Conservation (phyloP, 2,329 filamentous ascomycete genomes). For the Curvularia lunata region DNA sequence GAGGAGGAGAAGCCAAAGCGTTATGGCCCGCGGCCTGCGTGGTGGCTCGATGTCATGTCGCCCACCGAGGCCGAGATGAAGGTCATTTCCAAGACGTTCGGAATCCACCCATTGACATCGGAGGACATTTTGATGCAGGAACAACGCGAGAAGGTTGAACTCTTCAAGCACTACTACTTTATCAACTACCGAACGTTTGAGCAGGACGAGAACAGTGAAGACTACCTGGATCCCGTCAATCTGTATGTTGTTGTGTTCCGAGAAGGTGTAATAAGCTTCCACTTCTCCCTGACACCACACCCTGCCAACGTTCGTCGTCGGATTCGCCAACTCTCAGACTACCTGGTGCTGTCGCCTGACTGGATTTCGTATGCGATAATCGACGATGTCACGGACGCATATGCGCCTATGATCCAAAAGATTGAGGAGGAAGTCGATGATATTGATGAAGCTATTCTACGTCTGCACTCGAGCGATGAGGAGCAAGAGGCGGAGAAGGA, state of each 20-base stretch:
- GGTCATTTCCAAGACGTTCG: constrained; percentile 87
- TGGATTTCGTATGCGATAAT: constrained; percentile 99
- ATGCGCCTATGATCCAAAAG: constrained; percentile 85
- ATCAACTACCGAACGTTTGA: constrained; percentile 98
- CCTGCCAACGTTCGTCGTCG: constrained; percentile 93
- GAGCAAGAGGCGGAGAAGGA: constrained; percentile 39
- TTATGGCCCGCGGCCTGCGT: constrained; percentile 83
- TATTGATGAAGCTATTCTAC: constrained; percentile 90
- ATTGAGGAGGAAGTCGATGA: constrained; percentile 98
- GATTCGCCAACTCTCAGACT: constrained; percentile 92
- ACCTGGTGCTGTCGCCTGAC: constrained; percentile 88
- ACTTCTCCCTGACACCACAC: constrained; percentile 95
- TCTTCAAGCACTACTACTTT: constrained; percentile 98
- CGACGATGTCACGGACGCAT: constrained; percentile 97
- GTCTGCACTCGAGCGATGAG: constrained; percentile 70
- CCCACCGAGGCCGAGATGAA: constrained; percentile 97
- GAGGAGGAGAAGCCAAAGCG: constrained; percentile 48
- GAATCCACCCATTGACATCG: constrained; percentile 91
- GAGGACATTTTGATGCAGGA: constrained; percentile 99
- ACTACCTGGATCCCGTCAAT: constrained; percentile 94
- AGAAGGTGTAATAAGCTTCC: constrained; percentile 93
- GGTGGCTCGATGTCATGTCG: constrained; percentile 92
- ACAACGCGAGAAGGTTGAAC: constrained; percentile 94
- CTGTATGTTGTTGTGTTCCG: constrained; percentile 98
- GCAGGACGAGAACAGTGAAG: constrained; percentile 85